These are phyloP conservation scores for Phanerochaete carnosa DNA, from an alignment of 768 basidiomycete species.

Conservation along the genomic window DNA sequence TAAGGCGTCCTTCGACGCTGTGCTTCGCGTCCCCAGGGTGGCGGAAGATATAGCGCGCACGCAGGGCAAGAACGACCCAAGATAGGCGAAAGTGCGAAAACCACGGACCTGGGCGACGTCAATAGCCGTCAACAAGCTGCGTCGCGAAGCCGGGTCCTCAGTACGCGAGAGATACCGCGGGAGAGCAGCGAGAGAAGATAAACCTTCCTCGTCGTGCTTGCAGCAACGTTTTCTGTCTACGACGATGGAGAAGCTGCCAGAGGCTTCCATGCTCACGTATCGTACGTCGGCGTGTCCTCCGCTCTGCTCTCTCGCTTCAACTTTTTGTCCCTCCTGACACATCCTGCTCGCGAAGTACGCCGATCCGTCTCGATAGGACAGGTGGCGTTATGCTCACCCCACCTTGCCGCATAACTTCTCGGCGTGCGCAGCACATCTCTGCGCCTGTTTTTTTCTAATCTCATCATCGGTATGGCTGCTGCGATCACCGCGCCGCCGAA, in stretches of 20 bases:
- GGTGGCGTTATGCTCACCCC: not conserved
- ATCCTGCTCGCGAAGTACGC: too few species aligned
- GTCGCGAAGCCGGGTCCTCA: not conserved
- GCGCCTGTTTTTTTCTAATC: not conserved
- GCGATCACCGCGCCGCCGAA: not conserved
- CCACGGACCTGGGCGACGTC: not conserved
- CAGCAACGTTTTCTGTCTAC: too few species aligned
- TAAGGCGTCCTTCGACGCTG: too few species aligned
- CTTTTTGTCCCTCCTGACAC: not conserved
- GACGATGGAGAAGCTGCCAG: too few species aligned
- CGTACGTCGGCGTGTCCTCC: not conserved
- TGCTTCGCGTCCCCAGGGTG: not conserved
- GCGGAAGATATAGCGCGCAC: not conserved
- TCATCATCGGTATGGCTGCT: not conserved
- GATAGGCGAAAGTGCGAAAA: slow-evolving; percentile 1
- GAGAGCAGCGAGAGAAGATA: too few species aligned
- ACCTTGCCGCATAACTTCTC: too few species aligned
- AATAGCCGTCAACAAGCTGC: not conserved
- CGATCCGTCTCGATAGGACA: not conserved
- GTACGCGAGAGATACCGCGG: too few species aligned
- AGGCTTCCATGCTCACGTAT: too few species aligned
- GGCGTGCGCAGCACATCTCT: not conserved
- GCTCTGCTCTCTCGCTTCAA: not conserved
- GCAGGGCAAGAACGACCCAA: not conserved
- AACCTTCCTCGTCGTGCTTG: too few species aligned